Evolutionary conservation across 1,284 basidiomycete genomes (phyloP), one percentile per base, ranked within the genome.

Genomic region (Somion occarium): DNA sequence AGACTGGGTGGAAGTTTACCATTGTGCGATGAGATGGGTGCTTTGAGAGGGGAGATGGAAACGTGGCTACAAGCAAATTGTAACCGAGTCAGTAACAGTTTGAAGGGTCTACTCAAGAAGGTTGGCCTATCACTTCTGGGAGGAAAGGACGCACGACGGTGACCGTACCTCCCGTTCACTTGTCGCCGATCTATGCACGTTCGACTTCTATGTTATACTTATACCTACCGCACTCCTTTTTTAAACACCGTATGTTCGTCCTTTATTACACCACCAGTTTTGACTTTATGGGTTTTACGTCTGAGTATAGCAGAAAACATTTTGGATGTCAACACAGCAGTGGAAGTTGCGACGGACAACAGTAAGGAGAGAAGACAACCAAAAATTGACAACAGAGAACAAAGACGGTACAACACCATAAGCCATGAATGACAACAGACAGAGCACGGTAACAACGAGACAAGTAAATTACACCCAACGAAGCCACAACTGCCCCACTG

Each of bases 61-160:
- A 61, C 57, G 13, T 98, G 93, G 93, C 67, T 99, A 54, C 82
- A 84, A 65, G 71, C 71, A 7, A 87, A 88, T 59, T 92, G 90
- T 61, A 88, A 92, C 65, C 86, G 91, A 63, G 87, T 87, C 30
- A 93, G 91, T 53, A 92, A 89, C 65, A 93, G 85, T 44, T 71
- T 98, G 59, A 93, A 92, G 69, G 84, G 83, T 0, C 70, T 94
- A 61, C 71, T 95, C 65, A 90, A 86, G 74, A 91, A 88, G 70
- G 78, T 93, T 25, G 85, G 89, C 61, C 63, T 69, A 13, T 59
- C 61, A 5, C 53, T 67, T 2, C 57, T 69, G 12, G 30, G 46
- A 11, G 46, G 34, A 27, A 34, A 34, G 44, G n/a, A 43, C 13
- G 42, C 13, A 5, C 38, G 38, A 15, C 38, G 38, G 20, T 39